Percentiles rank a stretch among this genome's conserved stretches.
Evolutionary conservation across 306 rosid genomes (phyloP).

Genomic region (Gleditsia sinensis): DNA sequence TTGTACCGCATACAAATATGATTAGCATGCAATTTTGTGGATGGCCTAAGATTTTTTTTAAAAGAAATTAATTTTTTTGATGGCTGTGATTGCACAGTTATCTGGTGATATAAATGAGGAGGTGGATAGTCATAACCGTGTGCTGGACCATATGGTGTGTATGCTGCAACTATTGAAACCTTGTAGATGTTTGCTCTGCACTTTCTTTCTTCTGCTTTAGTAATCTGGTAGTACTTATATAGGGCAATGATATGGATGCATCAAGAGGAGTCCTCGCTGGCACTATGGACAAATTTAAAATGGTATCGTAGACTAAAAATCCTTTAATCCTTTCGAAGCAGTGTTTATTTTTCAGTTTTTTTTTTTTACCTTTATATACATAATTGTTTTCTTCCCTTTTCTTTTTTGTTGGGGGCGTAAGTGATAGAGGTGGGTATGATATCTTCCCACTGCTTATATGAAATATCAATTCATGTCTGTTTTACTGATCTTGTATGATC

Average conservation of each 20-base stretch:
- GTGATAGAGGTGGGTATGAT: neutral
- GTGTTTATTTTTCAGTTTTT: neutral
- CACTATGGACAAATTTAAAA: constrained; percentile 93
- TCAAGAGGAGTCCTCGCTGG: constrained; percentile 93
- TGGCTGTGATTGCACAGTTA: constrained; percentile 61
- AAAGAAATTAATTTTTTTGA: constrained; percentile 11
- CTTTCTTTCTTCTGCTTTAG: constrained; percentile 23
- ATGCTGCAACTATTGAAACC: constrained; percentile 23
- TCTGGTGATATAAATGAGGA: constrained; percentile 96
- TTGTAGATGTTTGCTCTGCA: constrained; percentile 10
- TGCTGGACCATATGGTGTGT: constrained; percentile 86
- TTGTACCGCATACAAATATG: constrained; percentile 13
- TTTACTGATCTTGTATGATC: constrained; percentile 24
- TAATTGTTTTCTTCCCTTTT: neutral
- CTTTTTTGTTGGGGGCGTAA: neutral
- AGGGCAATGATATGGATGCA: constrained; percentile 97
- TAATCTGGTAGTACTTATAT: constrained; percentile 26
- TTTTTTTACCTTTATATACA: neutral
- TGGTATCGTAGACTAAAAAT: constrained; percentile 47
- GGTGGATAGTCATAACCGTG: constrained; percentile 85
- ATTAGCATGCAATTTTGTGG: neutral
- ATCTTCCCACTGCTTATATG: constrained; percentile 2
- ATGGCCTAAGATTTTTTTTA: constrained; percentile 5
- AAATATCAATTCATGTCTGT: constrained; percentile 9
- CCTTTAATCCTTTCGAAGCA: constrained; percentile 7